Conservation (phyloP, 2,329 filamentous ascomycete species). For the Periconia sp. region DNA sequence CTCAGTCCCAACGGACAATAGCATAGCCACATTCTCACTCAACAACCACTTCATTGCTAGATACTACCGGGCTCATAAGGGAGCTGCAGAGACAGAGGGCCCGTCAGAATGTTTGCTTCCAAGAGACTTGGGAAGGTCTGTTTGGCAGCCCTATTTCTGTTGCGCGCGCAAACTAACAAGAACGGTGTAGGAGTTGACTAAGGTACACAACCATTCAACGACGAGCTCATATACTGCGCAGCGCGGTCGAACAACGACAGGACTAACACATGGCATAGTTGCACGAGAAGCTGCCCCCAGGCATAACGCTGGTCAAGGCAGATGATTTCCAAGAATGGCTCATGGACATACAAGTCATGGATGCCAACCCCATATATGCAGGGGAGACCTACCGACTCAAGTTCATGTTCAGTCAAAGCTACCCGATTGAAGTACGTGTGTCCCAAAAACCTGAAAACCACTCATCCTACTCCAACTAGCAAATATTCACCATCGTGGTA, state of each 20-base stretch:
- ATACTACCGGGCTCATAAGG: neutral
- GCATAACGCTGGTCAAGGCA: slow-evolving; percentile 77
- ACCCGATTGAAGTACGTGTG: slow-evolving; percentile 71
- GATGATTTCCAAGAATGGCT: slow-evolving; percentile 88
- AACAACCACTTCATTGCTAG: neutral
- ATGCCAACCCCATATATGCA: slow-evolving; percentile 84
- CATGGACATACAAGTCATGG: slow-evolving; percentile 88
- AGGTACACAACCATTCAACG: slow-evolving; percentile 44
- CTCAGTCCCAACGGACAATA: neutral
- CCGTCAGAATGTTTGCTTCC: slow-evolving; percentile 50
- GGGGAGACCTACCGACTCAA: slow-evolving; percentile 80
- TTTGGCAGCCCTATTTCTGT: neutral
- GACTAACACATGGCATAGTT: slow-evolving; percentile 46
- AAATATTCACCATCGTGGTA: slow-evolving; percentile 39
- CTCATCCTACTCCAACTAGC: neutral
- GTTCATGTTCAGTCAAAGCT: slow-evolving; percentile 80
- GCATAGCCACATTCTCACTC: neutral
- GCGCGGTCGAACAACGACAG: slow-evolving; percentile 37
- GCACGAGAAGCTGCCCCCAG: slow-evolving; percentile 61
- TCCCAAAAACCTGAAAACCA: neutral
- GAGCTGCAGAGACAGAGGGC: neutral
- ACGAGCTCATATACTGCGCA: slow-evolving; percentile 22
- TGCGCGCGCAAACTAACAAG: slow-evolving; percentile 21
- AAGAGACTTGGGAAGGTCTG: slow-evolving; percentile 53
- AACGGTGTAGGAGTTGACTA: slow-evolving; percentile 53